These are phyloP conservation scores for Tolypocladium cylindrosporum DNA, from an alignment of 2,329 filamentous ascomycete genomes.

Conservation along the genomic window DNA sequence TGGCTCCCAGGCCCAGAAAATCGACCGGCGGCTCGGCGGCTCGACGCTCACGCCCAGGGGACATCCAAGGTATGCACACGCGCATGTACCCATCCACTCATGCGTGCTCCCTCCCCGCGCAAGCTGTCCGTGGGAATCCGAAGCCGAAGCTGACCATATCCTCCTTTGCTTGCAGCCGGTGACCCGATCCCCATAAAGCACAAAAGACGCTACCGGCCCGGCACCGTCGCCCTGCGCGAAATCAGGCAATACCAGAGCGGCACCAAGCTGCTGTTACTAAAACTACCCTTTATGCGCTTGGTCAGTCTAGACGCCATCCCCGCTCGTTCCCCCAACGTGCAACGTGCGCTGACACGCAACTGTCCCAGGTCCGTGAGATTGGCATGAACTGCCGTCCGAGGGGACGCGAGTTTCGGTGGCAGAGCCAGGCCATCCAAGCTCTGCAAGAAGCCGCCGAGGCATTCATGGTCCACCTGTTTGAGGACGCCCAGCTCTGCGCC, in stretches of 20 bases:
- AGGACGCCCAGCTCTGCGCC: constrained; percentile 74
- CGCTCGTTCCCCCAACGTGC: not conserved
- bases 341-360: constrained; percentile 6
- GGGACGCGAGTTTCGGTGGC: constrained; percentile 76
- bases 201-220: constrained; percentile 60
- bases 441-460: constrained; percentile 95
- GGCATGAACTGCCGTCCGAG: constrained; percentile 52
- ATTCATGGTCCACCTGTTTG: constrained; percentile 92
- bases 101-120: not conserved
- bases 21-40: constrained; percentile 7
- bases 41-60: constrained; percentile 21
- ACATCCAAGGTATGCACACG: constrained; percentile 26
- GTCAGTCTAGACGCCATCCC: constrained; percentile 28
- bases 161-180: constrained; percentile 41
- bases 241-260: constrained; percentile 85
- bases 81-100: not conserved
- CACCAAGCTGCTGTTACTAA: constrained; percentile 76
- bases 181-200: constrained; percentile 57
- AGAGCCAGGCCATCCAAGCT: constrained; percentile 87
- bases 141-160: constrained; percentile 12
- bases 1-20: constrained; percentile 12
- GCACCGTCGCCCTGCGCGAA: constrained; percentile 81
- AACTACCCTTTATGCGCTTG: constrained; percentile 70
- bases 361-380: constrained; percentile 49
- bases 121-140: constrained; percentile 3